These are phyloP conservation scores for Saturnispora serradocipensis DNA, from an alignment of 805 yeast species.

Conservation along the genomic window DNA sequence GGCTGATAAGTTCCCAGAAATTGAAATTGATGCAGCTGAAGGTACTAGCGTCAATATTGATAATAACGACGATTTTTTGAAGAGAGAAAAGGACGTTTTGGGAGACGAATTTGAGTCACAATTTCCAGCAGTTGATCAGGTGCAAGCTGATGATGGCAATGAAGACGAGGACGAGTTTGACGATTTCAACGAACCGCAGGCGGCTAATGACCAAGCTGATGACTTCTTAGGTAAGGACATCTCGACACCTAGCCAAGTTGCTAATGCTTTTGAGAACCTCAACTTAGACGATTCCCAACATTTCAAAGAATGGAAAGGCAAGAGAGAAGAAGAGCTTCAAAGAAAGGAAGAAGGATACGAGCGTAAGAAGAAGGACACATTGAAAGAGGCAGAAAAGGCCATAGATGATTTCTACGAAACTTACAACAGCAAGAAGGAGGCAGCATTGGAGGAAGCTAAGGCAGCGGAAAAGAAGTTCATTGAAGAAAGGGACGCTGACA, in stretches of 20 bases:
- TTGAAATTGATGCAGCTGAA: constrained; percentile 32
- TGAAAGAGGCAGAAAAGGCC: constrained; percentile 68
- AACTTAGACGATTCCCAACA: constrained; percentile 46
- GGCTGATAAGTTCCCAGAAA: constrained; percentile 74
- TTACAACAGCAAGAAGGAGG: constrained; percentile 77
- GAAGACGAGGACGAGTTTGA: constrained; percentile 39
- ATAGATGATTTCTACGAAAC: constrained; percentile 89
- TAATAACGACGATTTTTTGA: constrained; percentile 42
- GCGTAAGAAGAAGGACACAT: constrained; percentile 54
- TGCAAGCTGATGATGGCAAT: constrained; percentile 29
- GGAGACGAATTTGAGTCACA: constrained; percentile 69
- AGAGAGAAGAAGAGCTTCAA: constrained; percentile 67
- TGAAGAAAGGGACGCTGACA: constrained; percentile 61
- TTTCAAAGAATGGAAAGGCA: constrained; percentile 69
- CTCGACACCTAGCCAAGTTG: constrained; percentile 14
- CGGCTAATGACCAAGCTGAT: not conserved
- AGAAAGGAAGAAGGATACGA: constrained; percentile 68
- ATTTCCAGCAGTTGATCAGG: constrained; percentile 31
- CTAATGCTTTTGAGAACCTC: constrained; percentile 31
- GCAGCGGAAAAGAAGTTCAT: constrained; percentile 64
- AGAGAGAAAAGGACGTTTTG: constrained; percentile 57
- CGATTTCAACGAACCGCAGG: constrained; percentile 35
- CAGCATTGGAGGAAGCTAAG: constrained; percentile 50
- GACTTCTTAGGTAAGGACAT: not conserved
- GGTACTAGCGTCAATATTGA: constrained; percentile 25